These are phyloP conservation scores for Solanum boliviense DNA, from an alignment of 257 asterid genomes.

Conservation along the genomic window DNA sequence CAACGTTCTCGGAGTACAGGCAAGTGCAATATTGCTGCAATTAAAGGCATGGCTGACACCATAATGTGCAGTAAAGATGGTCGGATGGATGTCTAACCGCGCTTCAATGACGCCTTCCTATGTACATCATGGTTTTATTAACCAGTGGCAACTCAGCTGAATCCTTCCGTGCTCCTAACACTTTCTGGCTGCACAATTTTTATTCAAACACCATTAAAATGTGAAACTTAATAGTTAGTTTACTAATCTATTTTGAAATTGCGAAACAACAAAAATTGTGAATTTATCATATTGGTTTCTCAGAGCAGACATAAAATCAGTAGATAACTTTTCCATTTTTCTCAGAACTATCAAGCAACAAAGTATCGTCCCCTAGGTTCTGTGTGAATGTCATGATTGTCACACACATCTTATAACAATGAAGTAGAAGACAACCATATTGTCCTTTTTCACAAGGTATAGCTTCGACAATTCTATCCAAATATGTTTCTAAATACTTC, in stretches of 20 bases:
- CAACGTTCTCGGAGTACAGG: neutral
- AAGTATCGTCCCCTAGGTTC: neutral
- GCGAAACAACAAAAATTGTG: neutral
- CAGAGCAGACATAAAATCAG: neutral
- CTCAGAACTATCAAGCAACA: neutral
- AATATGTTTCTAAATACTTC: neutral
- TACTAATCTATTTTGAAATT: neutral
- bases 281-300: neutral
- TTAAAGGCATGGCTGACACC: neutral
- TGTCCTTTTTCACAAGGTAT: neutral
- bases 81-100: slow-evolving; percentile 34
- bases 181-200: slow-evolving; percentile 45
- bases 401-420: neutral
- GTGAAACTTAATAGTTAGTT: neutral
- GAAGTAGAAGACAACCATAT: neutral
- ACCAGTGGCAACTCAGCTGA: slow-evolving; percentile 77
- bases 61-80: slow-evolving; percentile 7
- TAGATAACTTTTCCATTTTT: neutral
- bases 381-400: neutral
- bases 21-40: neutral
- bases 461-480: neutral
- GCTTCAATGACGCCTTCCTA: slow-evolving; percentile 46
- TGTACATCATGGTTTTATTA: slow-evolving; percentile 70
- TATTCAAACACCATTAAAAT: neutral
- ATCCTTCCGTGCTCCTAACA: slow-evolving; percentile 40